Conservation (phyloP, 768 basidiomycete species). For the Leucogyrophana mollusca region DNA sequence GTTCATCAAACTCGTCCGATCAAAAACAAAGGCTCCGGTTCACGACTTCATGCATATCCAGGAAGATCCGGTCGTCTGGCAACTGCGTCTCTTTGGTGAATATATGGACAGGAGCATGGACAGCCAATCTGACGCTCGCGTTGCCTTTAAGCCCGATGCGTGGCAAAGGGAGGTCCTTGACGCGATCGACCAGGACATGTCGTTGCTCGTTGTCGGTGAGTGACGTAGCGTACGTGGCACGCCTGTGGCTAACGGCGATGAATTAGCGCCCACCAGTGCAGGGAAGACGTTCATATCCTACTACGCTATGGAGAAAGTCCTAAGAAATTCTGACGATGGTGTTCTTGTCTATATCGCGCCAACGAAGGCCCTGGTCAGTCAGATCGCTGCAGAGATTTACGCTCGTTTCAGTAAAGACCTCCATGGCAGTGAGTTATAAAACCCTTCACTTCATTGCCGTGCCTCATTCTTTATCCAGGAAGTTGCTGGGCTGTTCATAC, state of each 20-base stretch:
- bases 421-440: constrained; percentile 38
- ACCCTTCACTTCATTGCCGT: not conserved
- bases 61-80: constrained; percentile 63
- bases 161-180: constrained; percentile 73
- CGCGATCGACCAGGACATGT: constrained; percentile 54
- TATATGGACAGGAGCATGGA: constrained; percentile 77
- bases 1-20: constrained; percentile 54
- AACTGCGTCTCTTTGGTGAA: constrained; percentile 66
- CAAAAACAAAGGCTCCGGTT: constrained; percentile 37
- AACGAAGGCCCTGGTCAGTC: constrained; percentile 71
- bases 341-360: constrained; percentile 74
- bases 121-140: constrained; percentile 52
- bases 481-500: constrained; percentile 68
- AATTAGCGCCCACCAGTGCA: constrained; percentile 63
- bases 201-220: constrained; percentile 66
- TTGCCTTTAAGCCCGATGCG: constrained; percentile 63
- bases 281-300: constrained; percentile 79
- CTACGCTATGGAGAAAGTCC: constrained; percentile 72
- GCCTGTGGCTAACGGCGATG: not conserved
- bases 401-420: constrained; percentile 62
- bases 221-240: constrained; percentile 3
- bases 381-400: constrained; percentile 74
- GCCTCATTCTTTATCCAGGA: constrained; percentile 30
- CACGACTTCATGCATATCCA: constrained; percentile 54
- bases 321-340: constrained; percentile 62